A percentile compares a stretch with the other conserved stretches of the same genome.
phyloP scores from a whole-genome alignment of 352 stramenopile species.

The Phytophthora kernoviae region DNA sequence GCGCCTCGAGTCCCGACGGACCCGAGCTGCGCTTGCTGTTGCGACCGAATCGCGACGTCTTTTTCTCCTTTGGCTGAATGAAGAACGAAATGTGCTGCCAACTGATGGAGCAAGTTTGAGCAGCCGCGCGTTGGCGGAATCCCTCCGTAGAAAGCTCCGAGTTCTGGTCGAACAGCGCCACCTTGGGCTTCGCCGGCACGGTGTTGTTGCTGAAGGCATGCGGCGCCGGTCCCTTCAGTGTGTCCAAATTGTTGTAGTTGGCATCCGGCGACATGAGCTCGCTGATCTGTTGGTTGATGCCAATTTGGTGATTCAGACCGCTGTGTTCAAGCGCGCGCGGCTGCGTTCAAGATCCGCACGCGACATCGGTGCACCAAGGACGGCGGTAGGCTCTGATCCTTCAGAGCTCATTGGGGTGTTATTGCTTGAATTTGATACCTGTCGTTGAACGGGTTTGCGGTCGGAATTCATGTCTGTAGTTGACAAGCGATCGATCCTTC shows the following conservation, averaged over 20 bases:
- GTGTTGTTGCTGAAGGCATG: slow-evolving; percentile 34
- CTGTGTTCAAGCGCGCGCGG: slow-evolving; percentile 6
- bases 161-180: slow-evolving; percentile 36
- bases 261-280: slow-evolving; percentile 28
- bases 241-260: slow-evolving; percentile 33
- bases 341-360: slow-evolving; percentile 29
- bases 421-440: slow-evolving; percentile 23
- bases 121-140: slow-evolving; percentile 30
- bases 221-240: slow-evolving; percentile 20
- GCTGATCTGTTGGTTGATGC: background rate
- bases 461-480: slow-evolving; percentile 23
- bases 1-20: slow-evolving; percentile 29
- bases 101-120: slow-evolving; percentile 61
- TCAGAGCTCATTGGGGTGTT: slow-evolving; percentile 26
- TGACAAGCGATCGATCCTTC: slow-evolving; percentile 8
- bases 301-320: background rate
- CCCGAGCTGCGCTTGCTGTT: slow-evolving; percentile 34
- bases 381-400: slow-evolving; percentile 28
- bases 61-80: slow-evolving; percentile 41
- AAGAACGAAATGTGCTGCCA: slow-evolving; percentile 73
- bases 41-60: slow-evolving; percentile 15
- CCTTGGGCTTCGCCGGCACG: slow-evolving; percentile 32
- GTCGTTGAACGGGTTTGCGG: slow-evolving; percentile 18
- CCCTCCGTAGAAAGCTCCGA: slow-evolving; percentile 40
- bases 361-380: slow-evolving; percentile 31